Evolutionary conservation across 2,329 filamentous ascomycete species (phyloP), one percentile per base, ranked within the genome.

Genomic region (Fusarium sp.): DNA sequence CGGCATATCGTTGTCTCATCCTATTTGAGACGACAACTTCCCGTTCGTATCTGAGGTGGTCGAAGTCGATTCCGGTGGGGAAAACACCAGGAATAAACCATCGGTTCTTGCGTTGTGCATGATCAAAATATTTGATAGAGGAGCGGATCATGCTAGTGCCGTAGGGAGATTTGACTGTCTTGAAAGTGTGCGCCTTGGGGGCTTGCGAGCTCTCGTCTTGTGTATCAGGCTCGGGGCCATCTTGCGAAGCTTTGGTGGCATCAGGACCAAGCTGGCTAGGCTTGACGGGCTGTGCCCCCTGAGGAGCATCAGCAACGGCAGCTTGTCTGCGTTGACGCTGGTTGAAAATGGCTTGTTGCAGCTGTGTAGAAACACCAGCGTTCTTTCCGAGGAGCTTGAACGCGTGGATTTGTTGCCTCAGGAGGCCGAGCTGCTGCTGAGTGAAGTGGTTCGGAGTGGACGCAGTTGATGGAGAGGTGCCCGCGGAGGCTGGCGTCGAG

Each of bases 361-460:
- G 87, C 67, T 88, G 86, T 29, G 87, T 80, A 1, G 95, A 93
- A 4, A 98, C 88, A 0, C 93, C 91, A 13, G 91, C 85, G 72
- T 97, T 97, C 79, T 96, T 96, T 5, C 92, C 91, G 4, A 99
- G 84, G 71, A 93, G 86, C 80, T 96, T 96, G 81, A 97, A 98
- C 0, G 95, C 94, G 73, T 91, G 86, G 55, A 98, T 97, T 78
- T 99, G 96, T 70, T 92, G 90, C 65, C 93, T 87, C 9, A 99
- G 83, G 44, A 92, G 88, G 23, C 86, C 85, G 49, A 97, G 83
- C 78, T 99, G 96, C 61, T 96, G 91, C 23, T 87, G 86, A 11
- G 89, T 90, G 77, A 97, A 94, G 66, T 89, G 89, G 55, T 85
- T 85, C 20, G 79, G 80, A n/a, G 80, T 71, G 54, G 73, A 66